Evolutionary conservation across 2,329 filamentous ascomycete species (phyloP), one percentile per base, ranked within the genome.

Genomic region (Orbilia brochopaga): DNA sequence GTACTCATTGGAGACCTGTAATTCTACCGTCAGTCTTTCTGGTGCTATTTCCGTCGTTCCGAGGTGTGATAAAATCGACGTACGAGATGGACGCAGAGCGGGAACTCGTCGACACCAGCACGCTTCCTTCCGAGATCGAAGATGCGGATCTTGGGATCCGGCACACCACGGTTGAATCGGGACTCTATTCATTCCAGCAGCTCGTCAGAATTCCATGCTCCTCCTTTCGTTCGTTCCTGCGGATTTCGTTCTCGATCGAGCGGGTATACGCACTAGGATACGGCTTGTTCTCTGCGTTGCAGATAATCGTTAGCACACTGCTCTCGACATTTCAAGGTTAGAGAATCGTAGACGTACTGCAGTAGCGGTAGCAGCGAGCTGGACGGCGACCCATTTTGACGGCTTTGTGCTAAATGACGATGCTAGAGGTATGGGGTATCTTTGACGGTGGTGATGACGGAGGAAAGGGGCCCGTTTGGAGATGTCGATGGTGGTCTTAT

Each of bases 331-430:
- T 60, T 44, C 66, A 58, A 66, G 51, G 5, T 6, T 48, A 15
- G n/a, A 19, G 19, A 5, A 21, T 21, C 3, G 19, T 19, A 48
- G 74, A 76, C 76, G 54, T 99, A 91, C 99, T 99, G 92, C 94
- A 99, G 90, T 99, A 99, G 82, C 94, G 90, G 88, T 96, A 99
- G 87, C 94, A 99, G 87, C 94, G 90, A 81, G 94, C 94, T 82
- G 94, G 94, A 90, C 94, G 92, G 85, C 94, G 92, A 82, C 94
- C 94, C 94, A 99, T 99, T 86, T 89, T 92, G 89, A 88, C 87
- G 84, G 85, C 85, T 83, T 86, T 84, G 80, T 81, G 82, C 80
- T 82, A 80, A 78, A 77, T 79, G 77, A 61, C 76, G 74, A 75
- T 75, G 27, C 78, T 81, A 80, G 81, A 79, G 27, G 32, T 35